A percentile compares a stretch with the other conserved stretches of the same genome.
Conservation (phyloP, 768 basidiomycete species). For the Mycena polygramma region DNA sequence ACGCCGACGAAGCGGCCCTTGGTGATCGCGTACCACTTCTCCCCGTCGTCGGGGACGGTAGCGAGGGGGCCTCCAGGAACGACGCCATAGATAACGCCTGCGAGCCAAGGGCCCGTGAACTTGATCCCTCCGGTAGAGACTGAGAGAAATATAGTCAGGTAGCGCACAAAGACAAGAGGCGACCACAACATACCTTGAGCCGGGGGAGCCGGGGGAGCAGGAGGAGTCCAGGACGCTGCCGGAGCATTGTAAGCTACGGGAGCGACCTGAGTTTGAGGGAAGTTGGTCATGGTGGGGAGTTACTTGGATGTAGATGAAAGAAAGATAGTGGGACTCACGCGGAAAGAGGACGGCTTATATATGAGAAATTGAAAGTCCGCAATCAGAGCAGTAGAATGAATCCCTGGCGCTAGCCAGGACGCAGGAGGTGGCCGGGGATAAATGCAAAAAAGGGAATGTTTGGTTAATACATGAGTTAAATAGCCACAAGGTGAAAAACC, state of each 20-base stretch:
- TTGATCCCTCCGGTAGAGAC: not conserved
- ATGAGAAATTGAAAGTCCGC: not conserved
- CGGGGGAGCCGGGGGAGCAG: no score
- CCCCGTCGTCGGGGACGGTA: not conserved
- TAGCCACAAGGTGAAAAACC: no score
- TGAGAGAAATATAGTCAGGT: not conserved
- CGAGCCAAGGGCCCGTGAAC: not conserved
- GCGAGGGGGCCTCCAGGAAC: not conserved
- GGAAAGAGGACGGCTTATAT: not conserved
- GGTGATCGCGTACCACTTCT: conserved; percentile 7
- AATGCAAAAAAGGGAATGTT: not conserved
- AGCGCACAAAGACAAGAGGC: no score
- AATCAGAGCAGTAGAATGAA: not conserved
- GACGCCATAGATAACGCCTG: not conserved
- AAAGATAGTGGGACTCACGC: not conserved
- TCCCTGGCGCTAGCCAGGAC: not conserved
- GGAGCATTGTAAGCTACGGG: no score
- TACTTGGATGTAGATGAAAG: not conserved
- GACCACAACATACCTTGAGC: not conserved
- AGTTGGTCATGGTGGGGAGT: not conserved
- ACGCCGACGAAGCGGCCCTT: conserved; percentile 1
- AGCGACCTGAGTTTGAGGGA: no score
- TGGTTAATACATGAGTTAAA: no score
- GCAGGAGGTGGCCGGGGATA: not conserved
- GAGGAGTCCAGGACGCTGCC: no score